Percentiles rank a stretch among this genome's conserved stretches.
These are phyloP conservation scores for Didymella glomerata DNA, from an alignment of 2,329 filamentous ascomycete genomes.

Conservation along the genomic window DNA sequence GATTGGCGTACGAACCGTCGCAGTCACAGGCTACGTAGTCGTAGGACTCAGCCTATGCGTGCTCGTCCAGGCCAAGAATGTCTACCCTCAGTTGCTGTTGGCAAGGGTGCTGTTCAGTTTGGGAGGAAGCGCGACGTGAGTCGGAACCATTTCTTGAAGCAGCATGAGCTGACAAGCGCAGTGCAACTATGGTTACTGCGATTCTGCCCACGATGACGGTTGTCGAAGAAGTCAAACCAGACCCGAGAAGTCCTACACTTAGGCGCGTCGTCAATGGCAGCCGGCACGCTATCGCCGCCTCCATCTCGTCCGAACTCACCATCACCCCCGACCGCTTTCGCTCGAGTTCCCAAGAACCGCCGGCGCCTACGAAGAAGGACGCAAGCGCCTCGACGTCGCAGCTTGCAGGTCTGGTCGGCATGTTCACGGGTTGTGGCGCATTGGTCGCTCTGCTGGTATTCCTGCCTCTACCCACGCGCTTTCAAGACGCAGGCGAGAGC, in stretches of 20 bases:
- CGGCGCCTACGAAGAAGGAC: constrained; percentile 30
- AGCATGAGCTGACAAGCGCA: constrained; percentile 34
- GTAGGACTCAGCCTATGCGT: constrained; percentile 79
- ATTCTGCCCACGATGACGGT: constrained; percentile 77
- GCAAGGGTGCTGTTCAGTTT: constrained; percentile 87
- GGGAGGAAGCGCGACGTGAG: constrained; percentile 84
- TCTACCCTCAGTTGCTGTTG: constrained; percentile 88
- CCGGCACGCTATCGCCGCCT: constrained; percentile 69
- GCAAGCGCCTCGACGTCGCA: constrained; percentile 61
- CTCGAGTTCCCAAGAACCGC: constrained; percentile 40
- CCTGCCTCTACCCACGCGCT: constrained; percentile 83
- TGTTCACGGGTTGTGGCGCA: constrained; percentile 92
- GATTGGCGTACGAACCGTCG: constrained; percentile 71
- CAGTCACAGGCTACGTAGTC: constrained; percentile 79
- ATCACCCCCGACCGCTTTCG: constrained; percentile 70
- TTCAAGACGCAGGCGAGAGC: constrained; percentile 76
- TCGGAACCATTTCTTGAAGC: constrained; percentile 3
- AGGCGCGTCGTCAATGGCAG: constrained; percentile 48
- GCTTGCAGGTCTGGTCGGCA: constrained; percentile 87
- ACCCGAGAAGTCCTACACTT: constrained; percentile 37
- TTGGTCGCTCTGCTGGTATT: constrained; percentile 84
- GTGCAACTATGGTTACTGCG: constrained; percentile 93
- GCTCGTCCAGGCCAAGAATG: constrained; percentile 84
- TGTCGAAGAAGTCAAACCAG: constrained; percentile 34
- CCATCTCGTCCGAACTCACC: constrained; percentile 76